These are phyloP conservation scores for Aspergillus udagawae DNA, from an alignment of 2,329 filamentous ascomycete genomes.

Conservation along the genomic window DNA sequence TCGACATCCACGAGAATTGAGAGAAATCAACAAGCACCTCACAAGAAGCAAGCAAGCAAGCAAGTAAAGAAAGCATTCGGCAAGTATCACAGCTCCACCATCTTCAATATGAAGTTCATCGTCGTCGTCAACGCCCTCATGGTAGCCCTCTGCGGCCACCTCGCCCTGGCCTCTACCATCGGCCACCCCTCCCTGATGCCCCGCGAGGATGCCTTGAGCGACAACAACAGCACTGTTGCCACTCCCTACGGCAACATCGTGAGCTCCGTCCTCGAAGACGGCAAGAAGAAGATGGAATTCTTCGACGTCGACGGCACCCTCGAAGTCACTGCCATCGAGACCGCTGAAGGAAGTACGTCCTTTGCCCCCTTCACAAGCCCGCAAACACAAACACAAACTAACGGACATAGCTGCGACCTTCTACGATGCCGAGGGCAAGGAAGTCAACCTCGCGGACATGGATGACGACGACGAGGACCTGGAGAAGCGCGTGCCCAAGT, in stretches of 20 bases:
- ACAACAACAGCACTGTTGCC: neutral
- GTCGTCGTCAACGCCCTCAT: neutral
- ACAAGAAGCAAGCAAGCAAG: too few species aligned
- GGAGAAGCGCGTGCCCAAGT: neutral
- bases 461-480: neutral
- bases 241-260: neutral
- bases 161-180: neutral
- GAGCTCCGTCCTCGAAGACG: neutral
- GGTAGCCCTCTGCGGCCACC: neutral
- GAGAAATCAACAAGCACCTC: neutral
- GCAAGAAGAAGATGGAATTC: constrained; percentile 2
- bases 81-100: too few species aligned
- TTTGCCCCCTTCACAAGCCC: too few species aligned
- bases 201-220: neutral
- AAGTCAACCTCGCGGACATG: neutral
- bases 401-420: neutral
- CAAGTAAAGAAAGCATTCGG: neutral
- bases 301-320: neutral
- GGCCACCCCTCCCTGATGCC: neutral
- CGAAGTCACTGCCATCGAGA: neutral
- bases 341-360: neutral
- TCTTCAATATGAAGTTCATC: neutral
- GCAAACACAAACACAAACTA: neutral
- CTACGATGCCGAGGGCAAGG: constrained; percentile 1
- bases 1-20: neutral